These are phyloP conservation scores for Corylus avellana DNA, from an alignment of 306 rosid species.

Conservation along the genomic window DNA sequence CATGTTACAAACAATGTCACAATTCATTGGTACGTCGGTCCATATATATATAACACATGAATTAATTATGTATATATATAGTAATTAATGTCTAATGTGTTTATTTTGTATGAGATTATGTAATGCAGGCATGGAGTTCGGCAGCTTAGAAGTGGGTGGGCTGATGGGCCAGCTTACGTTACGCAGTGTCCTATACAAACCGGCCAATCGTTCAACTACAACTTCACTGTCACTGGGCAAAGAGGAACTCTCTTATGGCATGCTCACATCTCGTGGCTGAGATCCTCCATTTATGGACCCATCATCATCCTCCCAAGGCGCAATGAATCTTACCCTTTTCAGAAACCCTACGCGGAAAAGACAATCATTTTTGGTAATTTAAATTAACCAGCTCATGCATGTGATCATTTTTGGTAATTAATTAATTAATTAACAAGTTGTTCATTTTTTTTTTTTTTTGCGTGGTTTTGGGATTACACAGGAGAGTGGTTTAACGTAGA, in stretches of 20 bases:
- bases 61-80: too few species aligned
- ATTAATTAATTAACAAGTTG: too few species aligned
- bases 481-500: slow-evolving; percentile 92
- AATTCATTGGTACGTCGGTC: slow-evolving; percentile 66
- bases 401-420: too few species aligned
- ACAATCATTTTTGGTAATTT: slow-evolving; percentile 69
- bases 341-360: slow-evolving; percentile 63
- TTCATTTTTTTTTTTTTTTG: not conserved
- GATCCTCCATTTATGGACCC: slow-evolving; percentile 69
- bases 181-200: slow-evolving; percentile 89
- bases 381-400: not conserved
- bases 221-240: slow-evolving; percentile 72
- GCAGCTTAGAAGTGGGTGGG: slow-evolving; percentile 69
- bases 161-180: slow-evolving; percentile 82
- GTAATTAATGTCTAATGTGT: not conserved
- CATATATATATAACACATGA: not conserved
- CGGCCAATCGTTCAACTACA: slow-evolving; percentile 62
- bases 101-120: not conserved
- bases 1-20: slow-evolving; percentile 63
- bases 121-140: slow-evolving; percentile 72
- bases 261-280: slow-evolving; percentile 85
- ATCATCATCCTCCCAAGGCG: slow-evolving; percentile 71
- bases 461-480: slow-evolving; percentile 32
- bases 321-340: slow-evolving; percentile 69
- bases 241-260: slow-evolving; percentile 87